Conservation (phyloP, 805 yeast species). For the Suhomyces vadensis region DNA sequence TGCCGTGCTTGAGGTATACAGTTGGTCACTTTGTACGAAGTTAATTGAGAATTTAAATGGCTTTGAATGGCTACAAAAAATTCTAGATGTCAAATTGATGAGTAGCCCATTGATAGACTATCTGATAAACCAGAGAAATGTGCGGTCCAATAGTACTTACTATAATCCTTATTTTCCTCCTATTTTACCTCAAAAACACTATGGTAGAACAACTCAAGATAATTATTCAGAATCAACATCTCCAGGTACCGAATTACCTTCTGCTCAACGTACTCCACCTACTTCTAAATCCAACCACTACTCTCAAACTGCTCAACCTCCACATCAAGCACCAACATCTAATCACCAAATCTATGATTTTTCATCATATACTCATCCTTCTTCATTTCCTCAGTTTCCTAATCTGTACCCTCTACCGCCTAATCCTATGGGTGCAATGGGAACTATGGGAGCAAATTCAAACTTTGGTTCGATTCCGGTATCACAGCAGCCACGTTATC, state of each 20-base stretch:
- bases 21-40: constrained; percentile 7
- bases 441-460: not conserved
- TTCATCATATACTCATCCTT: not conserved
- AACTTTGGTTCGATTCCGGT: not conserved
- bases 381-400: not conserved
- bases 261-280: not conserved
- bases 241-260: not conserved
- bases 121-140: not conserved
- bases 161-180: not conserved
- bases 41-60: constrained; percentile 23
- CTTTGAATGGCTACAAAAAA: constrained; percentile 23
- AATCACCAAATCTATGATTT: not conserved
- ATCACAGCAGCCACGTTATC: not conserved
- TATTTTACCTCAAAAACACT: not conserved
- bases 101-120: constrained; percentile 1
- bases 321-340: too few species aligned
- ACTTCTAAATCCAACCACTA: too few species aligned
- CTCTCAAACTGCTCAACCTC: too few species aligned
- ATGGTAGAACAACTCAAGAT: not conserved
- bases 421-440: constrained; percentile 3
- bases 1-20: constrained; percentile 8
- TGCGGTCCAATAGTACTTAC: not conserved
- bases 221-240: not conserved
- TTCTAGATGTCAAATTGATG: constrained; percentile 17
- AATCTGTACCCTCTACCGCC: not conserved